Evolutionary conservation across 768 basidiomycete species (phyloP).

Genomic region (Panellus pusillus): DNA sequence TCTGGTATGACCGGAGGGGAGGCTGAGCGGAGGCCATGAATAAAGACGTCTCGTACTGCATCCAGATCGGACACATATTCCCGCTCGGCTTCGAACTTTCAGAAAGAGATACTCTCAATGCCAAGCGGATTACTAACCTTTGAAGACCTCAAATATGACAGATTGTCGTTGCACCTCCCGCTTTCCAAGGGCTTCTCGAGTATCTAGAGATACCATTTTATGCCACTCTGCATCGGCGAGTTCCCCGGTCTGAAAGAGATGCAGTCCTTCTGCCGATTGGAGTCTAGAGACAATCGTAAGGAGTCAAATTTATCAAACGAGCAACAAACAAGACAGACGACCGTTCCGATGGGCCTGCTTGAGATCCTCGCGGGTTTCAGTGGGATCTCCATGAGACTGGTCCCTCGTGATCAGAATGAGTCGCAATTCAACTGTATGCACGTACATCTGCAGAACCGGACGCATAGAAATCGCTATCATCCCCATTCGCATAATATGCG

Average conservation of each 20-base stretch:
- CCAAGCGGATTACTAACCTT: constrained; percentile 27
- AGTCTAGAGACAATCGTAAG: constrained; percentile 40
- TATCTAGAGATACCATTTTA: constrained; percentile 69
- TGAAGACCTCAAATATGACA: constrained; percentile 86
- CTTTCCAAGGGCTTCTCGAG: constrained; percentile 68
- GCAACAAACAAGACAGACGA: constrained; percentile 33
- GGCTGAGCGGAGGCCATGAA: constrained; percentile 60
- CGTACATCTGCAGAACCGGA: constrained; percentile 35
- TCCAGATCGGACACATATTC: constrained; percentile 85
- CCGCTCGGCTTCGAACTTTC: constrained; percentile 56
- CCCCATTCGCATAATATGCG: constrained; percentile 35
- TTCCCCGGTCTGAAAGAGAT: constrained; percentile 66
- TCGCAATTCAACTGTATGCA: neutral
- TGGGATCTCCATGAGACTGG: constrained; percentile 29
- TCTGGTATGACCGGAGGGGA: constrained; percentile 65
- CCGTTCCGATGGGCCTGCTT: constrained; percentile 35
- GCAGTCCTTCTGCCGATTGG: constrained; percentile 61
- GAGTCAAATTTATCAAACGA: constrained; percentile 9
- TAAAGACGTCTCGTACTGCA: constrained; percentile 71
- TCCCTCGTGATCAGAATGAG: constrained; percentile 7
- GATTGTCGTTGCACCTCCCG: constrained; percentile 84
- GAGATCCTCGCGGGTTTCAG: constrained; percentile 25
- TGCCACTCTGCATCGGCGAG: constrained; percentile 84
- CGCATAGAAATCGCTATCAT: constrained; percentile 36
- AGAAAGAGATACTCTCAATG: neutral